Percentiles rank a stretch among this genome's conserved stretches.
Evolutionary conservation across 106 monocot species (phyloP).

Genomic region (Allium sativum): DNA sequence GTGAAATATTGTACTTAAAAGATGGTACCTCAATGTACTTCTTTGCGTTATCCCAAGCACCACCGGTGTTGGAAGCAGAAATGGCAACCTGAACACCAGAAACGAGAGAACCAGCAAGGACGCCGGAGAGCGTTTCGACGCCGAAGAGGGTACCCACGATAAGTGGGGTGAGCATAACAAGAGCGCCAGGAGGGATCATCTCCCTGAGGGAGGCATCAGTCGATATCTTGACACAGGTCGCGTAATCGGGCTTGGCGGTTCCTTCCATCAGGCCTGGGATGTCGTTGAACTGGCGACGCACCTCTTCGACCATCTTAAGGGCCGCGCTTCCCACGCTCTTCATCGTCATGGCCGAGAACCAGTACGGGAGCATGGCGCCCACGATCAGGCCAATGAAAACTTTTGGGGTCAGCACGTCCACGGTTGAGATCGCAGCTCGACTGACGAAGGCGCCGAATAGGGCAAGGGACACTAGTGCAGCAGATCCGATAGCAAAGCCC

Average conservation of each 20-base stretch:
- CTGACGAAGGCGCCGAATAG: conserved; percentile 37
- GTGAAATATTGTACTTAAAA: too few relatives aligned
- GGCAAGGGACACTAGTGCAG: conserved; percentile 33
- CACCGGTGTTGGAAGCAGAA: conserved; percentile 75
- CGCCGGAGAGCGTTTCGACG: conserved; percentile 67
- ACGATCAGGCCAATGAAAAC: conserved; percentile 32
- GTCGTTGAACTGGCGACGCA: conserved; percentile 62
- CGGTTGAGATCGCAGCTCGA: conserved; percentile 24
- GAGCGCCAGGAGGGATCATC: conserved; percentile 80
- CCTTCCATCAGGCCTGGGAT: conserved; percentile 78
- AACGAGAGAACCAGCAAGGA: conserved; percentile 61
- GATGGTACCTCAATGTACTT: conserved; percentile 61
- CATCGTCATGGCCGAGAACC: conserved; percentile 80
- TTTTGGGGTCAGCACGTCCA: conserved; percentile 29
- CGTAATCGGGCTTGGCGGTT: conserved; percentile 60
- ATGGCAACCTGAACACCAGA: conserved; percentile 83
- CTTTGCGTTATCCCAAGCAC: conserved; percentile 88
- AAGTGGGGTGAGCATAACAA: conserved; percentile 77
- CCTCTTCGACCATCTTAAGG: conserved; percentile 77
- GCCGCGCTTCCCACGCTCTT: conserved; percentile 50
- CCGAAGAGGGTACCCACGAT: conserved; percentile 69
- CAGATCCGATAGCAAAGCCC: conserved; percentile 38
- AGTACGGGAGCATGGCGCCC: conserved; percentile 58
- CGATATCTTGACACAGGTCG: conserved; percentile 70
- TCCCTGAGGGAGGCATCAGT: conserved; percentile 86